Base-by-base conservation (phyloP, 345 rosid genomes). In the Microcos paniculata region DNA sequence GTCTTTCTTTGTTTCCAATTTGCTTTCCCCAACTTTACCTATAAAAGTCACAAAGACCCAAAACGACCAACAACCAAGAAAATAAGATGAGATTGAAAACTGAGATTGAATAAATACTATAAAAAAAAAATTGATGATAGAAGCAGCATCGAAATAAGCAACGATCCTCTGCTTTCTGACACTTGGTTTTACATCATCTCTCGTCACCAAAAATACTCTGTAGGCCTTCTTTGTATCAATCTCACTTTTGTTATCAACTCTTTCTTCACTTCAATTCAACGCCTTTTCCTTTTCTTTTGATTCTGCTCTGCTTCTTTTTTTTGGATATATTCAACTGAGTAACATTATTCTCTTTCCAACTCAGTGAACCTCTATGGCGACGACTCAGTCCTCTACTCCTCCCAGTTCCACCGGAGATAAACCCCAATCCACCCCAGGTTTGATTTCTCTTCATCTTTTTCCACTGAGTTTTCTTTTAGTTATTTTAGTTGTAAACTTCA, bases 301-400 rank as follows among this genome's bases (percentile, higher is more conserved):
- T 21, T 19, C 12, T 43, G 6, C 46, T 10, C 11, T 35, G 38
- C 11, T 43, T n/a, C 8, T 19, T 52, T 10, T 1, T 4, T 56
- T 9, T 24, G 23, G 45, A 1, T 46, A 13, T 13, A 96, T 86
- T 91, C 26, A 16, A 7, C 6, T 24, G 66, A 31, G 43, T 26
- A 49, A 67, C 8, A 15, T 62, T 43, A 19, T 9, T 30, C 11
- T 23, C 2, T 12, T 48, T 70, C 19, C 4, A 61, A 75, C 43
- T 76, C 73, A 56, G 79, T 45, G 58, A 55, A 24, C 43, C 13
- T 28, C 52, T 0, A 46, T 51, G 48, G 85, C 87, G 87, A 84
- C 88, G 65, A 83, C 79, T 78, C 64, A 78, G 70, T 63, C 89
- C 26, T 64, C 90, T 26, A 4, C 82, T 58, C 82, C 85, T 64